Conservation (phyloP, 2,329 filamentous ascomycete genomes). For the Xylariomycetidae sp. region DNA sequence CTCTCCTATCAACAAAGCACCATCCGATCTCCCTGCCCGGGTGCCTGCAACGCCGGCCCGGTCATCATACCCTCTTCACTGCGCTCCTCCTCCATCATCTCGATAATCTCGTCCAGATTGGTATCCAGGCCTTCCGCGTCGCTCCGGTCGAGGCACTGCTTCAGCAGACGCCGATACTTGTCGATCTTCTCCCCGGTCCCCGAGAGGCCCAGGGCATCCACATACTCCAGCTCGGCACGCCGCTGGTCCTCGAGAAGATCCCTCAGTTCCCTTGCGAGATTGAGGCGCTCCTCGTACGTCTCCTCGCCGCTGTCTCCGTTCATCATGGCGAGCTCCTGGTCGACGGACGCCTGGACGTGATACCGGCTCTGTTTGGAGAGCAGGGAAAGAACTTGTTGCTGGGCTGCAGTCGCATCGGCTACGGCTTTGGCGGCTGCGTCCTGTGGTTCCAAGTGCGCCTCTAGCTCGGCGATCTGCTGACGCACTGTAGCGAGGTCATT, state of each 20-base stretch:
- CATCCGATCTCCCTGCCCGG: conserved; percentile 18
- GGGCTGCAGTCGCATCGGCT: conserved; percentile 46
- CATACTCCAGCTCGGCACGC: conserved; percentile 61
- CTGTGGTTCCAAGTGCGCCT: conserved; percentile 50
- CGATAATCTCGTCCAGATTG: conserved; percentile 56
- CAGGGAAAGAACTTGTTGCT: conserved; percentile 44
- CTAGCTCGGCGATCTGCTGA: conserved; percentile 55
- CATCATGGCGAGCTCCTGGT: conserved; percentile 43
- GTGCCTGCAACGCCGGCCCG: conserved; percentile 43
- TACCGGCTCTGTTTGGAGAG: conserved; percentile 50
- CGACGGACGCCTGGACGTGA: conserved; percentile 47
- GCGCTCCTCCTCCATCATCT: conserved; percentile 59
- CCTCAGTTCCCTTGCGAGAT: conserved; percentile 54
- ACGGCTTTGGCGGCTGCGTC: conserved; percentile 46
- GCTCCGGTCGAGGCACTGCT: conserved; percentile 61
- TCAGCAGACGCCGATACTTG: conserved; percentile 66
- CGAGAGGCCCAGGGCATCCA: conserved; percentile 62
- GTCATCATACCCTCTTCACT: conserved; percentile 47
- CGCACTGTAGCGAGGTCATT: conserved; percentile 60
- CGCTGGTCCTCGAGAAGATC: conserved; percentile 56
- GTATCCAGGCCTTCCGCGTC: conserved; percentile 65
- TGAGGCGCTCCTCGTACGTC: conserved; percentile 50
- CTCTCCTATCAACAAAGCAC: conserved; percentile 16
- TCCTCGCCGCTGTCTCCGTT: conserved; percentile 46
- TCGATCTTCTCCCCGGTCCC: conserved; percentile 70